These are phyloP conservation scores for Cryptosporidium ryanae DNA, from an alignment of 169 alveolate species.

Conservation along the genomic window DNA sequence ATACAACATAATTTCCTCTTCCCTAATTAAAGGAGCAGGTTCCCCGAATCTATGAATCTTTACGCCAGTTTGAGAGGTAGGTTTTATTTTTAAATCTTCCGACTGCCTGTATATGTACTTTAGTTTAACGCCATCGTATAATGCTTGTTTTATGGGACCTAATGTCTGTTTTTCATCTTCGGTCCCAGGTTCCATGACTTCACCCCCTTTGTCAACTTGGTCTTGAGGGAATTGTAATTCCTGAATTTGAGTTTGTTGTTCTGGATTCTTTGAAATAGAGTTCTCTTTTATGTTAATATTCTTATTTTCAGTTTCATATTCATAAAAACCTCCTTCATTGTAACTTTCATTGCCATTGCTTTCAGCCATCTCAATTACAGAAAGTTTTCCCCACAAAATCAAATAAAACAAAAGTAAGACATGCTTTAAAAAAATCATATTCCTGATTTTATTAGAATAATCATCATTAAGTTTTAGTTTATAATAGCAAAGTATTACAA, in stretches of 20 bases:
- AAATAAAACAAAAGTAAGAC: conserved; percentile 35
- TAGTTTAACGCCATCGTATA: background rate
- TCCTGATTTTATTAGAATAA: conserved; percentile 8
- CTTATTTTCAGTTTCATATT: background rate
- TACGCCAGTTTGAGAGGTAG: background rate
- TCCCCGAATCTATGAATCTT: conserved; percentile 32
- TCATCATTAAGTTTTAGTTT: conserved; percentile 14
- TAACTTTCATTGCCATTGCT: too few relatives aligned
- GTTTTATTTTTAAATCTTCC: conserved; percentile 7
- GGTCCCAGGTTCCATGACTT: background rate
- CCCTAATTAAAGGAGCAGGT: conserved; percentile 43
- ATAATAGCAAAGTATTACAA: too few relatives aligned
- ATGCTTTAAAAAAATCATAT: conserved; percentile 17
- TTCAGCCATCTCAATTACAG: too few relatives aligned
- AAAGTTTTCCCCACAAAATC: conserved; percentile 16
- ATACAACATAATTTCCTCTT: conserved; percentile 36
- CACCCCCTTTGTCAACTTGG: too few relatives aligned
- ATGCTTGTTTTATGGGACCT: background rate
- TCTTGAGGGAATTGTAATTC: too few relatives aligned
- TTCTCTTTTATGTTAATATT: background rate
- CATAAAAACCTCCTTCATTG: background rate
- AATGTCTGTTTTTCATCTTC: background rate
- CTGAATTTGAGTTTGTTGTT: background rate
- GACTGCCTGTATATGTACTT: background rate
- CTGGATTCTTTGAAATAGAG: background rate